A percentile compares a stretch with the other conserved stretches of the same genome.
phyloP scores from a whole-genome alignment of 2,329 filamentous ascomycete genomes.

The Penicillium paneum region DNA sequence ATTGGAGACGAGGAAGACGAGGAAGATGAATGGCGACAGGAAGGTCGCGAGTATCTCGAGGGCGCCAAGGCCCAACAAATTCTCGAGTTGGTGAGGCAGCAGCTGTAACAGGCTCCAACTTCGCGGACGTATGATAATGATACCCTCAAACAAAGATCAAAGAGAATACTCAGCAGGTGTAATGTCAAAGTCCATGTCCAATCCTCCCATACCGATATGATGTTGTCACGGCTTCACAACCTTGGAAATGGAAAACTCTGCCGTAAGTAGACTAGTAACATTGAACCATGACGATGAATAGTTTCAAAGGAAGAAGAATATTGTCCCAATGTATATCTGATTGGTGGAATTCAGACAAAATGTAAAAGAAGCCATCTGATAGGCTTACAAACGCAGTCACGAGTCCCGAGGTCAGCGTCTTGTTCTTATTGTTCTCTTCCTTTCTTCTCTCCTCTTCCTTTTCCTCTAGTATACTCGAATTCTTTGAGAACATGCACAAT shows the following conservation, averaged over 20 bases:
- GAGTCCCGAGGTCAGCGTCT: neutral
- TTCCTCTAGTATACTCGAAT: neutral
- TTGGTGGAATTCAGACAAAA: neutral
- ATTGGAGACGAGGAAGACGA: conserved; percentile 40
- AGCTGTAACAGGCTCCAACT: conserved; percentile 1
- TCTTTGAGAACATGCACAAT: conserved; percentile 1
- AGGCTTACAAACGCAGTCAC: conserved; percentile 5
- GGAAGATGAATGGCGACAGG: conserved; percentile 28
- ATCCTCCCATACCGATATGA: too few species aligned
- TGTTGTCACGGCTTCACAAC: neutral
- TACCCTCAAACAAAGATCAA: conserved; percentile 8
- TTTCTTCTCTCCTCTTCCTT: neutral
- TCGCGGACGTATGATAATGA: conserved; percentile 13
- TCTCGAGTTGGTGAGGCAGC: conserved; percentile 30
- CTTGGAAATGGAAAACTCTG: neutral
- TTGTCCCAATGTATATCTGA: neutral
- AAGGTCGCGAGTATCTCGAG: conserved; percentile 44
- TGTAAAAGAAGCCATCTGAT: neutral
- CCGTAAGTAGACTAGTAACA: neutral
- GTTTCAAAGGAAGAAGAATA: neutral
- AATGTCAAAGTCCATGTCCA: conserved; percentile 1
- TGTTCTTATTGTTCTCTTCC: neutral
- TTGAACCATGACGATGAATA: neutral
- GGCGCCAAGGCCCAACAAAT: conserved; percentile 40
- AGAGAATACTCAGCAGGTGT: neutral